Percentiles rank a stretch among this genome's conserved stretches.
Evolutionary conservation across 139 green algal genomes (phyloP).

Genomic region (Coelastrella sp.): DNA sequence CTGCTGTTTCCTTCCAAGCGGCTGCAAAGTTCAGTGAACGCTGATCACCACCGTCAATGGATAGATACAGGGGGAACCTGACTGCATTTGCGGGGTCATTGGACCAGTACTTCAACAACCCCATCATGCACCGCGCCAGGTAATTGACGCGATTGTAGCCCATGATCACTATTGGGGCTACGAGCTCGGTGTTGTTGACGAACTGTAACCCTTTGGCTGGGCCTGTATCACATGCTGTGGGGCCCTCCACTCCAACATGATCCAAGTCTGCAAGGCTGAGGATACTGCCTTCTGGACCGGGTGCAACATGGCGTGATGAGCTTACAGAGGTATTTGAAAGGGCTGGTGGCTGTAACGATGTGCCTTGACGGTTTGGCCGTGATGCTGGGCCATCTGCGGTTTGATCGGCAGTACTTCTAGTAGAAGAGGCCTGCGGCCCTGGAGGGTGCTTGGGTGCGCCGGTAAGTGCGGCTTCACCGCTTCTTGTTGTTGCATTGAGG

Average conservation of each 20-base stretch:
- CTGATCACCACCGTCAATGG: slow-evolving; percentile 57
- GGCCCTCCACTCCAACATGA: background rate
- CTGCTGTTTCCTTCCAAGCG: background rate
- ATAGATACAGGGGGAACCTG: slow-evolving; percentile 67
- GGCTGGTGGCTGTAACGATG: background rate
- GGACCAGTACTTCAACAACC: background rate
- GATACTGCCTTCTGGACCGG: background rate
- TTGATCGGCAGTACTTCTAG: no score
- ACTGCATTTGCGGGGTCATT: background rate
- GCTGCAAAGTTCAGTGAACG: background rate
- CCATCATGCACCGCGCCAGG: background rate
- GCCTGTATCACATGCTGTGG: background rate
- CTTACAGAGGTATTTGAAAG: background rate
- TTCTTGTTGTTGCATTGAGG: background rate
- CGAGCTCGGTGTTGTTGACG: background rate
- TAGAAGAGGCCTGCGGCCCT: background rate
- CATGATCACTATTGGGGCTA: background rate
- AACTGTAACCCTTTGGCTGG: background rate
- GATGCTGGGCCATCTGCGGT: no score
- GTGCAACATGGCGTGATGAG: background rate
- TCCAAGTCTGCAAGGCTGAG: background rate
- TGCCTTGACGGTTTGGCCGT: background rate
- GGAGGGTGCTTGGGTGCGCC: no score
- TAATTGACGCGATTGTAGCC: slow-evolving; percentile 11
- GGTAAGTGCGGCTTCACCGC: background rate